Evolutionary conservation across 495 filamentous ascomycete genomes (phyloP).

Genomic region (Talaromyces ruber): DNA sequence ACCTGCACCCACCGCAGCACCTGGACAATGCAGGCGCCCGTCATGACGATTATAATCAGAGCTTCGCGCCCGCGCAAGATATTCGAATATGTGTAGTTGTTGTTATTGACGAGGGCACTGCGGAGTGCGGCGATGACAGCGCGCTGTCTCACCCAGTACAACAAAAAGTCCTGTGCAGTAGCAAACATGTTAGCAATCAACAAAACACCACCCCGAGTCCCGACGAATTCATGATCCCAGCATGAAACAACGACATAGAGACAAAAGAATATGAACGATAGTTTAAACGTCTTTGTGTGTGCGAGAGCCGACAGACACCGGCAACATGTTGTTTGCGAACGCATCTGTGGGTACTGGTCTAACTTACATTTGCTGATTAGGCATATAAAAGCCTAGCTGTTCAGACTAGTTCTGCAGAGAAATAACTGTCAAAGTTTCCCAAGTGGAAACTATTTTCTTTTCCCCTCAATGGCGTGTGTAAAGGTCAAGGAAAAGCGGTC

Average conservation of each 20-base stretch:
- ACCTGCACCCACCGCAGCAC: slow-evolving; percentile 2
- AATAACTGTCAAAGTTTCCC: neutral
- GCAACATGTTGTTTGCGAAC: neutral
- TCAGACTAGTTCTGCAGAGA: neutral
- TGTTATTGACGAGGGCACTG: neutral
- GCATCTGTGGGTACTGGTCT: neutral
- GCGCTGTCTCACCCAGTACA: slow-evolving; percentile 4
- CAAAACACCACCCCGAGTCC: neutral
- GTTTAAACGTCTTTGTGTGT: neutral
- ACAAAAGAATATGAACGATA: neutral
- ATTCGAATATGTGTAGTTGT: neutral
- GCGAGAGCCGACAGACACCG: neutral
- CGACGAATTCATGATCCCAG: neutral
- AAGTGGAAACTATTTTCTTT: neutral
- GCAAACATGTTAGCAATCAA: slow-evolving; percentile 1
- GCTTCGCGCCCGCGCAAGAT: neutral
- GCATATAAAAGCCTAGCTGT: neutral
- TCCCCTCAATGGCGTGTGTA: neutral
- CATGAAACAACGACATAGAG: neutral
- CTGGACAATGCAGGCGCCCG: neutral
- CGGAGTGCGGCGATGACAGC: slow-evolving; percentile 4
- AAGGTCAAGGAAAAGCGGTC: neutral
- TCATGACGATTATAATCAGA: neutral
- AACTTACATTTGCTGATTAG: neutral
- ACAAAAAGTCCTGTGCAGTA: neutral